These are phyloP conservation scores for Mixia osmundae DNA, from an alignment of 1,284 basidiomycete species.

Conservation along the genomic window DNA sequence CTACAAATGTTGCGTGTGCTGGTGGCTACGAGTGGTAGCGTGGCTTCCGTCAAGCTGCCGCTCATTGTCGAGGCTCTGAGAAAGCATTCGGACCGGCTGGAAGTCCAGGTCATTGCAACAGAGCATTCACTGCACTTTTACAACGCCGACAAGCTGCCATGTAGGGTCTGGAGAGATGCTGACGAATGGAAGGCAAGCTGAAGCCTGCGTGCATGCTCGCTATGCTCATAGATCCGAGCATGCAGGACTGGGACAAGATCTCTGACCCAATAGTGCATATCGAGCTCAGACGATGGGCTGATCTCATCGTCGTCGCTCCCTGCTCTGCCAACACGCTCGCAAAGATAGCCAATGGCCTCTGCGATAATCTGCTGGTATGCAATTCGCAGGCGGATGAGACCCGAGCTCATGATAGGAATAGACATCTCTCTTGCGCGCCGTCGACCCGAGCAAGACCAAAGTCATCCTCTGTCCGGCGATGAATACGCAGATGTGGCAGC, in stretches of 20 bases:
- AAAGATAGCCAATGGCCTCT: slow-evolving; percentile 67
- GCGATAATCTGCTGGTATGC: slow-evolving; percentile 69
- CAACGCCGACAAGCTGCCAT: slow-evolving; percentile 26
- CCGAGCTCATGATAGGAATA: slow-evolving; percentile 19
- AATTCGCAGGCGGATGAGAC: no score
- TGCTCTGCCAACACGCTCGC: slow-evolving; percentile 87
- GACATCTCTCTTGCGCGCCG: slow-evolving; percentile 72
- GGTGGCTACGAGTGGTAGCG: slow-evolving; percentile 71
- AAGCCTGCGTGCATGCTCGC: slow-evolving; percentile 2
- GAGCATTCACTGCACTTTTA: slow-evolving; percentile 57
- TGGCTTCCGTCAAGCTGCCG: slow-evolving; percentile 79
- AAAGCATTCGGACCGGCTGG: slow-evolving; percentile 32
- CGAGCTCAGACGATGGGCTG: slow-evolving; percentile 76
- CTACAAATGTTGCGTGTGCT: slow-evolving; percentile 36
- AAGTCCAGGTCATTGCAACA: slow-evolving; percentile 65
- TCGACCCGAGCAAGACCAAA: slow-evolving; percentile 31
- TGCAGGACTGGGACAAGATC: slow-evolving; percentile 36
- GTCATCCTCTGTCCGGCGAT: slow-evolving; percentile 87
- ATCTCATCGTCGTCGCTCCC: slow-evolving; percentile 77
- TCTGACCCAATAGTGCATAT: slow-evolving; percentile 91
- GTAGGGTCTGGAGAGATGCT: slow-evolving; percentile 61
- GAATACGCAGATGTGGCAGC: slow-evolving; percentile 94
- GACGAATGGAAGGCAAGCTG: slow-evolving; percentile 67
- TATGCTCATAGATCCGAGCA: neutral
- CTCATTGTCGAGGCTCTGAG: slow-evolving; percentile 58